Base-by-base conservation (phyloP, 2,329 filamentous ascomycete genomes). In the Harringtonia aguacate region DNA sequence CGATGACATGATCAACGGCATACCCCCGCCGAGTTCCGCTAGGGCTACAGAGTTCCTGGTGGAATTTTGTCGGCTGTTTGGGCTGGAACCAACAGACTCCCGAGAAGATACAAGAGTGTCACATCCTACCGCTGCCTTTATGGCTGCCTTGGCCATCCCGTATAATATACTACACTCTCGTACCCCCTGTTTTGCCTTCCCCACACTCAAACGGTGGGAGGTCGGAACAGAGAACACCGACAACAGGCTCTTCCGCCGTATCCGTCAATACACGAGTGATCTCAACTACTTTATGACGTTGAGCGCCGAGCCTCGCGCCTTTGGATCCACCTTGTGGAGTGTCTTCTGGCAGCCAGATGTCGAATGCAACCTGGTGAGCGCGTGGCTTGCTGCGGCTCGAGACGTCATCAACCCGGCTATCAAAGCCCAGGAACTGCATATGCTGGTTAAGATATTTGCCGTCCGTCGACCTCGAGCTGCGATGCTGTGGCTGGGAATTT, bases 261-360 rank as follows among this genome's bases (percentile, higher is more conserved):
- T 39, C 22, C 43, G 46, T 35, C 41, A 47, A 21, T 40, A 42
- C 36, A 41, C 37, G 3, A 24, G n/a, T 15, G 42, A 51, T 21
- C 46, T 51, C 20, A 52, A 42, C 27, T 58, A 58, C 41, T 53
- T 58, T 46, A 58, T 59, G 56, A 58, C 56, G n/a, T 50, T 59
- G 30, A 58, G 56, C 44, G 53, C 56, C 53, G 51, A 56, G n/a
- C 53, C 51, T 13, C 45, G 47, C 20, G 45, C 50, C 20, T 39
- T 57, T n/a, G 55, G 54, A 2, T 50, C 56, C 21, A 50, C 57
- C 9, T 34, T 58, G n/a, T 59, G 56, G 56, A 55, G 55, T 38
- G 50, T 58, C 24, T 59, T 59, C 24, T 59, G 56, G 56, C 54
- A 56, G 36, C 56, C 56, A 8, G 51, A 52, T n/a, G 48, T 59